Base-by-base conservation (phyloP, 805 yeast species). In the Jamesozyma piceae region DNA sequence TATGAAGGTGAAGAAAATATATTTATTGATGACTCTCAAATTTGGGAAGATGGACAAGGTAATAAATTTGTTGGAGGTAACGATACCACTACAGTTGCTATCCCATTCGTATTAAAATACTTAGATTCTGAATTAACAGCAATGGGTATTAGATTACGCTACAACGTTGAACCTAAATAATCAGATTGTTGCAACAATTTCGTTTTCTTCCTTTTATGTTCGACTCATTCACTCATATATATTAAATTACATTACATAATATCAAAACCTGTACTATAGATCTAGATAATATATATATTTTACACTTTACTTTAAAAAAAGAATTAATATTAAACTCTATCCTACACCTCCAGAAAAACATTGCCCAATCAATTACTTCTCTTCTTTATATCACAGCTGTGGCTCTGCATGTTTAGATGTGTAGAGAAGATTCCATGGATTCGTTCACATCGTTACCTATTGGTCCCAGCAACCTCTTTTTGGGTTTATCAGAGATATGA, bases 21-120 rank as follows among this genome's bases (percentile, higher is more conserved):
- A 28, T 72, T 69, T 44, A 77, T 76, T 45, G 80, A 75, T 51
- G 87, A 82, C 47, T 68, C 82, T 19, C 86, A 82, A 44, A 75
- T 83, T 35, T 92, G 98, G 98, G 97, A 92, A 68, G 98, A 92
- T 62, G 97, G 97, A 17, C 88, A 82, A 54, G 97, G 98, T 41
- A 82, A 78, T 59, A 80, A 82, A 60, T 90, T 82, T 61, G 79
- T 78, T 43, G 98, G 98, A 42, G 98, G 98, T 58, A 80, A 77
- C 46, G 75, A 92, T 47, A 87, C 96, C n/a, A 82, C 97, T 3
- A 83, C 95, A 1, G 92, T 92, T 50, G 96, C 96, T 36, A 82
- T 92, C 62, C 98, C 98, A 44, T 92, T 89, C 62, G 98, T 92
- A 28, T 75, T 92, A 73, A 84, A 89, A 62, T 92, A 90, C 62